Base-by-base conservation (phyloP, 148 eudicot species). In the Nepenthes mirabilis region DNA sequence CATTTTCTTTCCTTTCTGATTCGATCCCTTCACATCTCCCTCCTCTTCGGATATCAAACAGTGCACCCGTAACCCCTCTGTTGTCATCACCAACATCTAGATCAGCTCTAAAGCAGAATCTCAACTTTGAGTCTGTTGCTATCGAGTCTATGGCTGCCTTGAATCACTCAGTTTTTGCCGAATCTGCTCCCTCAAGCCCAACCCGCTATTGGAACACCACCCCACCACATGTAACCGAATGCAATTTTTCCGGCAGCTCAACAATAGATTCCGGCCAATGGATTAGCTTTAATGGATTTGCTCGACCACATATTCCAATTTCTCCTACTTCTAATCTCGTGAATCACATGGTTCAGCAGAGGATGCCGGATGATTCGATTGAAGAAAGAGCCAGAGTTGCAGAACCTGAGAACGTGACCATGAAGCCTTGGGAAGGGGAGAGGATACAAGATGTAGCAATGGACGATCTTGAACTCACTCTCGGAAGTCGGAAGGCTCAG, bases 401-500 rank as follows among this genome's bases (percentile, higher is more conserved):
- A n/a, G 3, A 49, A 12, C 52, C 52, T 59, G 83, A 80, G 79
- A 79, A 65, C 43, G 14, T 77, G 57, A 59, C 75, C 49, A 86
- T 85, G 57, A 90, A 81, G 70, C 74, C 96, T 8, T 93, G 98
- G 98, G 85, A 79, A 73, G 96, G 96, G 40, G 98, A 91, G 76
- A 80, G 79, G 74, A 86, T 85, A 72, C 90, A 83, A 65, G 98
- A 91, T 68, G 94, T 81, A 55, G 94, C 82, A 43, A 75, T 91
- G 82, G 98, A 91, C 57, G 98, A 91, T 72, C 79, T 91, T 64
- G 98, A 91, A 67, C 98, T 91, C 66, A 91, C 98, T 10, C 94
- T 91, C 52, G 97, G 93, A 70, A 81, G 72, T 61, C 85, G 90
- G 32, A 80, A 69, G 14, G 34, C 82, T 23, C 69, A 83, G 60